phyloP scores from a whole-genome alignment of 2,329 filamentous ascomycete genomes.

The Bertia moriformis region DNA sequence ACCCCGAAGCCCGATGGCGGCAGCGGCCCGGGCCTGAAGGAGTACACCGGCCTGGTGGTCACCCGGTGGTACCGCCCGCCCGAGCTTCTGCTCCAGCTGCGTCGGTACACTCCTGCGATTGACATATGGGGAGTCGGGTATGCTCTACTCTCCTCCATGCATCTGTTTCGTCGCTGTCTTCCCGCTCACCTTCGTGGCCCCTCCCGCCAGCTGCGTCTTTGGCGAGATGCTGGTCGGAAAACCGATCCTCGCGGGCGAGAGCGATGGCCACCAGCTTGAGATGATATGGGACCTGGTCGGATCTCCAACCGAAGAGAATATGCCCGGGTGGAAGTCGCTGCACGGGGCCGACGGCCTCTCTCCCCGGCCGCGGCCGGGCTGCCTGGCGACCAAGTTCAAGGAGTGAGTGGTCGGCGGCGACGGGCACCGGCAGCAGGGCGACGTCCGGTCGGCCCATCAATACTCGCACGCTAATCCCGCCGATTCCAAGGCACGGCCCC shows the following conservation, averaged over 20 bases:
- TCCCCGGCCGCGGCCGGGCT: conserved; percentile 44
- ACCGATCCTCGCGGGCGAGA: conserved; percentile 81
- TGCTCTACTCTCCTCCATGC: too few species aligned
- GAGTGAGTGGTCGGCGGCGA: conserved; percentile 34
- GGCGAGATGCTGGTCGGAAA: conserved; percentile 93
- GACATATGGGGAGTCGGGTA: conserved; percentile 97
- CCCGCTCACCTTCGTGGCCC: conserved; percentile 8
- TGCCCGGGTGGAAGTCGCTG: conserved; percentile 78
- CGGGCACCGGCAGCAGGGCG: not conserved
- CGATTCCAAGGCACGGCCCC: conserved; percentile 52
- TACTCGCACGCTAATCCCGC: not conserved
- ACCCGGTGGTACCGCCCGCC: conserved; percentile 95
- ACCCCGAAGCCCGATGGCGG: conserved; percentile 64
- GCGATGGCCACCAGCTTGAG: conserved; percentile 76
- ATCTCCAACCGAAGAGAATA: conserved; percentile 73
- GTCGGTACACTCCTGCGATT: conserved; percentile 90
- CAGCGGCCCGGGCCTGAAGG: conserved; percentile 70
- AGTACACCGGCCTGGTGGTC: conserved; percentile 94
- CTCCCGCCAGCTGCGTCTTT: conserved; percentile 65
- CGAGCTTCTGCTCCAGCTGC: conserved; percentile 75
- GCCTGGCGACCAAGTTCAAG: conserved; percentile 60
- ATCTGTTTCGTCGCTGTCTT: conserved; percentile 13
- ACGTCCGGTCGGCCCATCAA: not conserved
- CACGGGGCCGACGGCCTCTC: conserved; percentile 68
- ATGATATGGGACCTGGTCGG: conserved; percentile 90